A percentile compares a stretch with the other conserved stretches of the same genome.
phyloP scores from a whole-genome alignment of 164 flowering plant species.

The Pachysandra terminalis region DNA sequence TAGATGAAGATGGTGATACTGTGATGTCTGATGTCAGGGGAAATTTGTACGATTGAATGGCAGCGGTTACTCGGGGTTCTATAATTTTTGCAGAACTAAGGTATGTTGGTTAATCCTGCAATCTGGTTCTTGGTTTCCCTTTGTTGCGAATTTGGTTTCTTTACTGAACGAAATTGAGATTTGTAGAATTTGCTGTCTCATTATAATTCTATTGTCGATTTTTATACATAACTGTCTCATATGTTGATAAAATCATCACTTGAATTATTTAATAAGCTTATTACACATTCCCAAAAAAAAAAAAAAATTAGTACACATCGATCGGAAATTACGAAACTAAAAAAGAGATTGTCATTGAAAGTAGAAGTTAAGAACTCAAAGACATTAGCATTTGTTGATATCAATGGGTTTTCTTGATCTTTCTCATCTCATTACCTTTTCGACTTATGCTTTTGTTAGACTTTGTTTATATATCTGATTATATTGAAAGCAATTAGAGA shows the following conservation, averaged over 20 bases:
- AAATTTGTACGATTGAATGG: slow-evolving; percentile 12
- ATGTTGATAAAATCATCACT: background rate
- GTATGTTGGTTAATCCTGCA: slow-evolving; percentile 11
- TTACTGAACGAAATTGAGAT: background rate
- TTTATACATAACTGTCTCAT: background rate
- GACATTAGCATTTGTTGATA: no score
- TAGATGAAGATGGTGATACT: slow-evolving; percentile 32
- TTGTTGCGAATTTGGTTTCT: background rate
- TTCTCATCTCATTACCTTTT: no score
- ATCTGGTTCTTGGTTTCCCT: background rate
- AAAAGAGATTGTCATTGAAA: no score
- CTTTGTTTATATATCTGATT: no score
- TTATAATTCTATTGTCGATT: background rate
- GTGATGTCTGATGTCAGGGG: slow-evolving; percentile 34
- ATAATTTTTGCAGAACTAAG: slow-evolving; percentile 14
- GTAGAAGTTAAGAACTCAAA: no score
- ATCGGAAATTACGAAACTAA: no score
- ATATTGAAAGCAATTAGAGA: no score
- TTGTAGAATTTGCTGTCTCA: background rate
- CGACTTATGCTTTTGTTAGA: no score
- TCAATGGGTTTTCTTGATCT: no score
- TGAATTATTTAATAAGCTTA: no score
- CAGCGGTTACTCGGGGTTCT: slow-evolving; percentile 2
- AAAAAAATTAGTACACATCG: no score
- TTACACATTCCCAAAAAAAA: no score